Evolutionary conservation across 495 filamentous ascomycete species (phyloP).

Genomic region (Saxispiralis lemnorum): DNA sequence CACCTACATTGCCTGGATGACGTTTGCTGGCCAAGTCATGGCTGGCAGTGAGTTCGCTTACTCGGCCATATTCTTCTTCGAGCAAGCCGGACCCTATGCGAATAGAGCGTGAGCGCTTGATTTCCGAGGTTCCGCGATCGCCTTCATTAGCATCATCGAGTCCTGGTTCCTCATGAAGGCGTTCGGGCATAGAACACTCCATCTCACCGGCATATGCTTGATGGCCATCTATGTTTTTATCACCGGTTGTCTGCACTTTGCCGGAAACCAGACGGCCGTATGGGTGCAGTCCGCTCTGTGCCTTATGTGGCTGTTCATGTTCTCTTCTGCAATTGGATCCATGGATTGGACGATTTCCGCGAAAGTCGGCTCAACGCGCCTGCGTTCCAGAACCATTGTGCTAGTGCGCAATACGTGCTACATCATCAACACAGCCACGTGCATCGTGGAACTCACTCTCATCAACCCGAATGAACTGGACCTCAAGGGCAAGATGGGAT

Average conservation of each 20-base stretch:
- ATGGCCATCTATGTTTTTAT: conserved; percentile 22
- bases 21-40: conserved; percentile 5
- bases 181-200: conserved; percentile 33
- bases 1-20: conserved; percentile 28
- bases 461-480: conserved; percentile 28
- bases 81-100: conserved; percentile 23
- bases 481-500: conserved; percentile 26
- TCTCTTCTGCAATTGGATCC: no score
- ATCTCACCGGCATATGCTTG: conserved; percentile 25
- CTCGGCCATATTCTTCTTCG: conserved; percentile 25
- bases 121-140: conserved; percentile 27
- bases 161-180: conserved; percentile 34
- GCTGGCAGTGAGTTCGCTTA: conserved; percentile 16
- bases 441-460: conserved; percentile 23
- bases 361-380: not conserved
- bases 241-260: no score
- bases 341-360: not conserved
- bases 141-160: conserved; percentile 30
- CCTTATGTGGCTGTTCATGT: conserved; percentile 29
- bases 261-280: no score
- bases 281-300: conserved; percentile 21
- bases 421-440: conserved; percentile 19
- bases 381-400: not conserved
- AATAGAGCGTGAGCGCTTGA: conserved; percentile 17
- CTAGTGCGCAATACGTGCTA: conserved; percentile 22